phyloP scores from a whole-genome alignment of 2,329 filamentous ascomycete species.

The Aureobasidium leucospermi region DNA sequence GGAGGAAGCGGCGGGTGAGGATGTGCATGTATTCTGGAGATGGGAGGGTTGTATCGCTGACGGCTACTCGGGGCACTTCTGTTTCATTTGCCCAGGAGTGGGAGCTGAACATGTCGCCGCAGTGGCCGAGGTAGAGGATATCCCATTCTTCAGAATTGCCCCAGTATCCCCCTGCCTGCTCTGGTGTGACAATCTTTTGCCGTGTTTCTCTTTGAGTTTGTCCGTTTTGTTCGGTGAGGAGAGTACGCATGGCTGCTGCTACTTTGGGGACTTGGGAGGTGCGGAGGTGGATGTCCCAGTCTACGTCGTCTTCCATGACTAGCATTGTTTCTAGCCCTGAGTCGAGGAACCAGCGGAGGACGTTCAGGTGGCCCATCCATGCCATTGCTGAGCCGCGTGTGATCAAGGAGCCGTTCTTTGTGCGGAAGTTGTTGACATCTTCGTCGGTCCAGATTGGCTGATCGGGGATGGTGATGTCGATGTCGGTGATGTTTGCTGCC shows the following conservation, averaged over 20 bases:
- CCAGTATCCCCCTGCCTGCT: slow-evolving; percentile 27
- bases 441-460: slow-evolving; percentile 32
- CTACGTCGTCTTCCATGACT: slow-evolving; percentile 40
- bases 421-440: slow-evolving; percentile 26
- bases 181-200: background rate
- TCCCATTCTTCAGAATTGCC: slow-evolving; percentile 32
- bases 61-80: slow-evolving; percentile 25
- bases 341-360: slow-evolving; percentile 34
- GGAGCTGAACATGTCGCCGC: slow-evolving; percentile 33
- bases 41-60: slow-evolving; percentile 32
- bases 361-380: slow-evolving; percentile 35
- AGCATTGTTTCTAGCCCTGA: slow-evolving; percentile 35
- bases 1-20: slow-evolving; percentile 32
- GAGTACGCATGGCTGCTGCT: slow-evolving; percentile 32
- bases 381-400: slow-evolving; percentile 32
- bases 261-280: slow-evolving; percentile 36
- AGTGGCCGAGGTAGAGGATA: slow-evolving; percentile 35
- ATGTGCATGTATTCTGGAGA: slow-evolving; percentile 28
- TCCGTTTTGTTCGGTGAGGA: slow-evolving; percentile 17
- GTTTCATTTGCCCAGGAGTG: slow-evolving; percentile 21
- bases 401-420: slow-evolving; percentile 25
- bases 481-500: slow-evolving; percentile 31
- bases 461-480: slow-evolving; percentile 32
- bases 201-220: background rate
- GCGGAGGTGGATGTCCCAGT: slow-evolving; percentile 39